Base-by-base conservation (phyloP, 2,329 filamentous ascomycete genomes). In the Cercospora brassicicola region DNA sequence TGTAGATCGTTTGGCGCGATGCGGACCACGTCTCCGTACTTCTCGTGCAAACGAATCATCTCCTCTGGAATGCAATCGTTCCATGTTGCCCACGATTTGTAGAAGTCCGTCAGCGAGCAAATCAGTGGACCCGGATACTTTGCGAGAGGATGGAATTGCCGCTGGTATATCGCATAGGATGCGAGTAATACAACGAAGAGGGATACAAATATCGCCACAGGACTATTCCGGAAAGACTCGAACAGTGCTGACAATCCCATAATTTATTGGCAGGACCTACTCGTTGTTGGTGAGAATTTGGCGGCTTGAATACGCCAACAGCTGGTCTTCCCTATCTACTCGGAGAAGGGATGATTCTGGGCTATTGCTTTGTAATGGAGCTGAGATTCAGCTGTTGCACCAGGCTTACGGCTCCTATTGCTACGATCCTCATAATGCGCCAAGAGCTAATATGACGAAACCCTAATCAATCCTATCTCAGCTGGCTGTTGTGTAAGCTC, bases 81-180 rank as follows among this genome's bases (percentile, higher is more conserved):
- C 10, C 15, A 20, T 8, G 30, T 30, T 18, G 18, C 18, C 45
- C 45, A 55, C 7, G 42, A 9, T 26, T 64, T 64, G 15, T 39
- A 64, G 15, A 33, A 64, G 62, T 66, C 33, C 18, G 64, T 64
- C 13, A 71, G 15, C 11, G 67, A 63, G 26, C 42, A 57, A 10
- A 68, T 13, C 13, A 76, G 73, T 1, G 82, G 80, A 0, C 82
- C 82, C 1, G 81, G 81, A 18, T 80, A 79, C 31, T 80, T 77
- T 6, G 74, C 71, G 0, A 83, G 75, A 10, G 82, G 81, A 53
- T 64, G 60, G 1, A 60, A 30, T 4, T 61, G 53, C 28, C 23
- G 11, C 23, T 56, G 53, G 11, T 56, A 26, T 48, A 23, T 20
- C 9, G 8, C 9, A 13, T 48, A 48, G 3, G 42, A 48, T 23